Evolutionary conservation across 2,329 filamentous ascomycete genomes (phyloP).

Genomic region (Aspergillus novofumigatus): DNA sequence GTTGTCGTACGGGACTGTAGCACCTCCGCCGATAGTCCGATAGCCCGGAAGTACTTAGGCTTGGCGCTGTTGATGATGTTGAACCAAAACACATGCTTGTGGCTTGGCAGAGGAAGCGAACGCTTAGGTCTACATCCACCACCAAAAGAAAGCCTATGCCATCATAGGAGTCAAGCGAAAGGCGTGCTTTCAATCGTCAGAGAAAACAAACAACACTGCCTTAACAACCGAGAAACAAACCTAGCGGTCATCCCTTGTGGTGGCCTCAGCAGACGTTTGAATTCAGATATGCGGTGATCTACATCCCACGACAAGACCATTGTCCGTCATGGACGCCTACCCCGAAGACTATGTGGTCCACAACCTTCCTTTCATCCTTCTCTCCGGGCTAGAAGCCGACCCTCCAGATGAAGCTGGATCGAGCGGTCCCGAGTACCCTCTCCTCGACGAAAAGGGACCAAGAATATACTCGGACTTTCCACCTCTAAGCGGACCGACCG

Average conservation of each 20-base stretch:
- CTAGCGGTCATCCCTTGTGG: background rate
- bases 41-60: background rate
- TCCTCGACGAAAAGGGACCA: conserved; percentile 54
- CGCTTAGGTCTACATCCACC: background rate
- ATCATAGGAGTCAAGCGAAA: background rate
- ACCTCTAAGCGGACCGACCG: conserved; percentile 60
- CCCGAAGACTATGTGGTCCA: conserved; percentile 71
- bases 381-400: conserved; percentile 65
- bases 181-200: background rate
- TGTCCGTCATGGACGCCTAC: conserved; percentile 45
- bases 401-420: conserved; percentile 29
- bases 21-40: background rate
- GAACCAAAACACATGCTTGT: background rate
- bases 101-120: background rate
- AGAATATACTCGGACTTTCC: conserved; percentile 69
- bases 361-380: conserved; percentile 77
- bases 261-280: conserved; percentile 8
- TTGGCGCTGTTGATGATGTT: background rate
- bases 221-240: background rate
- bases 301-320: conserved; percentile 15
- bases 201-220: background rate
- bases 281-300: conserved; percentile 33
- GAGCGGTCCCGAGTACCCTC: conserved; percentile 43
- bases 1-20: background rate
- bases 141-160: background rate